Evolutionary conservation across 2,329 filamentous ascomycete genomes (phyloP).

Genomic region (Arthroderma uncinatum): DNA sequence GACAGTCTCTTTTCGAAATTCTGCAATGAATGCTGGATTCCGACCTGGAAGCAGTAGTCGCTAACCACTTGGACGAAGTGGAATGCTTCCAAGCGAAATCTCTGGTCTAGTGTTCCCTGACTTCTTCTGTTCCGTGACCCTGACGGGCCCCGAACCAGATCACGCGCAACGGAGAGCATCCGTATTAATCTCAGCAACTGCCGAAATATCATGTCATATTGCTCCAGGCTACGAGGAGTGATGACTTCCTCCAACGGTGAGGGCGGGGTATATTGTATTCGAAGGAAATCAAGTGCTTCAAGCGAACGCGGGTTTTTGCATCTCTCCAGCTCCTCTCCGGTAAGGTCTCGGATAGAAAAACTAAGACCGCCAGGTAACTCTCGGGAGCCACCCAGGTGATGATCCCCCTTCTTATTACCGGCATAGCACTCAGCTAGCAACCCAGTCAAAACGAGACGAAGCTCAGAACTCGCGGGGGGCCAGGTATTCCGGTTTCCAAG

Average conservation of each 20-base stretch:
- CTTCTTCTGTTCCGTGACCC: slow-evolving; percentile 18
- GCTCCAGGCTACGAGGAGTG: slow-evolving; percentile 55
- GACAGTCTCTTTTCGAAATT: slow-evolving; percentile 57
- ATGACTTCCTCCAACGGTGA: slow-evolving; percentile 61
- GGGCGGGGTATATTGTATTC: slow-evolving; percentile 72
- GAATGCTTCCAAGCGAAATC: slow-evolving; percentile 64
- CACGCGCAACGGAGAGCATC: slow-evolving; percentile 63
- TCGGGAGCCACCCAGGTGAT: slow-evolving; percentile 20
- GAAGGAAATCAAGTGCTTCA: slow-evolving; percentile 84
- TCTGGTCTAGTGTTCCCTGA: slow-evolving; percentile 37
- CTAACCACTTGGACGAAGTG: slow-evolving; percentile 65
- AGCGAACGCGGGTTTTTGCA: slow-evolving; percentile 75
- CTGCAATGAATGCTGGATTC: slow-evolving; percentile 62
- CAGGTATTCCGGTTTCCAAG: slow-evolving; percentile 71
- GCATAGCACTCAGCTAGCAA: slow-evolving; percentile 66
- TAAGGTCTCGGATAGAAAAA: slow-evolving; percentile 75
- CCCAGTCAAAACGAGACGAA: slow-evolving; percentile 80
- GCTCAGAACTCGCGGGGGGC: slow-evolving; percentile 87
- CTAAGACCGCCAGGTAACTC: slow-evolving; percentile 58
- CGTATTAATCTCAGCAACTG: slow-evolving; percentile 65
- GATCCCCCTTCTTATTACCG: slow-evolving; percentile 15
- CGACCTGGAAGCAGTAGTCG: slow-evolving; percentile 69
- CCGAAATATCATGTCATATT: slow-evolving; percentile 79
- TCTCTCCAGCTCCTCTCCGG: slow-evolving; percentile 63
- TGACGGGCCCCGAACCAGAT: slow-evolving; percentile 47